phyloP scores from a whole-genome alignment of 305 asterid genomes.

The Fraxinus latifolia region DNA sequence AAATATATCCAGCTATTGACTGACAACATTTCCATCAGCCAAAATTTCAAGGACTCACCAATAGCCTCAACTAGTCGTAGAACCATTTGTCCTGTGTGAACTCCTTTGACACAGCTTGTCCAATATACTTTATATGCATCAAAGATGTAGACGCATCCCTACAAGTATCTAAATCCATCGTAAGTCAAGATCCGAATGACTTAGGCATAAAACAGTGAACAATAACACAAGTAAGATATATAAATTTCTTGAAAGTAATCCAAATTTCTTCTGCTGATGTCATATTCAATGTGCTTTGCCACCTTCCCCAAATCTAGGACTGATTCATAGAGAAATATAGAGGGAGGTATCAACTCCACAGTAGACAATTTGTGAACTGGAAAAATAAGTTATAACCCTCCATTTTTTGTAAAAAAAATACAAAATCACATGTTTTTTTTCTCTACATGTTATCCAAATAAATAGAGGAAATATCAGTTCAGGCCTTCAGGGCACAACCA shows the following conservation, averaged over 20 bases:
- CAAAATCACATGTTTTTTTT: neutral
- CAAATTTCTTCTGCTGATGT: neutral
- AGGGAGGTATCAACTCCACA: neutral
- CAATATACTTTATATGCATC: conserved; percentile 85
- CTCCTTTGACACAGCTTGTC: conserved; percentile 69
- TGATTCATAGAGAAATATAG: neutral
- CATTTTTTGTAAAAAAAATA: neutral
- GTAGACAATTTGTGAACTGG: neutral
- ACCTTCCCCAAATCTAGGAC: neutral
- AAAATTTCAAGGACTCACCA: conserved; percentile 45
- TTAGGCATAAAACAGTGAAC: neutral
- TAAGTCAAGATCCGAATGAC: conserved; percentile 1
- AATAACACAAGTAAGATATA: neutral
- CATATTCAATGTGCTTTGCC: too few species aligned
- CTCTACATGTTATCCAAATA: neutral
- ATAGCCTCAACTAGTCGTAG: conserved; percentile 76
- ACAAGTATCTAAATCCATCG: conserved; percentile 23
- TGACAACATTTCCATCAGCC: neutral
- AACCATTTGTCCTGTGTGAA: conserved; percentile 79
- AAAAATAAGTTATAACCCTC: neutral
- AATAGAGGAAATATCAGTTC: neutral
- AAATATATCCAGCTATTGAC: neutral
- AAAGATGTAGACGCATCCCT: conserved; percentile 79
- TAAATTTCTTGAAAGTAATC: neutral
- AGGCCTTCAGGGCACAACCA: neutral